These are phyloP conservation scores for Davidsoniella eucalypti DNA, from an alignment of 2,329 filamentous ascomycete species.

Conservation along the genomic window DNA sequence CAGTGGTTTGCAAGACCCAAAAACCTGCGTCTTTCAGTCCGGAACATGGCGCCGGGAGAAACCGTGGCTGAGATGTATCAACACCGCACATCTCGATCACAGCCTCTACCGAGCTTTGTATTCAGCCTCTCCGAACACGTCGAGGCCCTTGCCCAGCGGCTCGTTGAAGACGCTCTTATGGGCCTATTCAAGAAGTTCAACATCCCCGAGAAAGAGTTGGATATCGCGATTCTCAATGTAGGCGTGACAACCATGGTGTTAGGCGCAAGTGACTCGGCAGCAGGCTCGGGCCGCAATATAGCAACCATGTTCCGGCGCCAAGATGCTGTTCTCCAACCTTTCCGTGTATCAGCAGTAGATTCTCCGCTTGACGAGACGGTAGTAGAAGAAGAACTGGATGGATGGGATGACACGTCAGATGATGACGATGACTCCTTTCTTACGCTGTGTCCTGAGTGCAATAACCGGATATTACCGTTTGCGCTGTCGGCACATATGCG, in stretches of 20 bases:
- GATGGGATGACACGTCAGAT: conserved; percentile 19
- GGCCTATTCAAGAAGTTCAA: conserved; percentile 62
- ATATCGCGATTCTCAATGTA: conserved; percentile 70
- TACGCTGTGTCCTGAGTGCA: conserved; percentile 30
- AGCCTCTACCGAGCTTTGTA: conserved; percentile 54
- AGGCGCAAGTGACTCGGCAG: conserved; percentile 9
- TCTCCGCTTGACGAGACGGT: conserved; percentile 16
- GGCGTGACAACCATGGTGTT: conserved; percentile 68
- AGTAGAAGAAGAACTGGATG: conserved; percentile 17
- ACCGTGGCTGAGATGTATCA: conserved; percentile 1
- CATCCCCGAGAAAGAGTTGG: conserved; percentile 51
- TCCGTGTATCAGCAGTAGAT: conserved; percentile 32
- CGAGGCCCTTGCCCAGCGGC: conserved; percentile 45
- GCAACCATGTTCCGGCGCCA: conserved; percentile 66
- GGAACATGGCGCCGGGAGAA: conserved; percentile 1
- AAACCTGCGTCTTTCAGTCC: conserved; percentile 63
- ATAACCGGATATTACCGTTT: conserved; percentile 37
- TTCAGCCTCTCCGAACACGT: conserved; percentile 45
- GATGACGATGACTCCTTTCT: conserved; percentile 18
- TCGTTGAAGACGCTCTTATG: conserved; percentile 53
- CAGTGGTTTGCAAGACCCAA: conserved; percentile 67
- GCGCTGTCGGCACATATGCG: conserved; percentile 40
- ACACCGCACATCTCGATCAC: conserved; percentile 55
- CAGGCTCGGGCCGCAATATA: conserved; percentile 57
- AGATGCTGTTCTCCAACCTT: conserved; percentile 51